Percentiles rank a stretch among this genome's conserved stretches.
Conservation (phyloP, 2,329 filamentous ascomycete genomes). For the Colletotrichum truncatum region DNA sequence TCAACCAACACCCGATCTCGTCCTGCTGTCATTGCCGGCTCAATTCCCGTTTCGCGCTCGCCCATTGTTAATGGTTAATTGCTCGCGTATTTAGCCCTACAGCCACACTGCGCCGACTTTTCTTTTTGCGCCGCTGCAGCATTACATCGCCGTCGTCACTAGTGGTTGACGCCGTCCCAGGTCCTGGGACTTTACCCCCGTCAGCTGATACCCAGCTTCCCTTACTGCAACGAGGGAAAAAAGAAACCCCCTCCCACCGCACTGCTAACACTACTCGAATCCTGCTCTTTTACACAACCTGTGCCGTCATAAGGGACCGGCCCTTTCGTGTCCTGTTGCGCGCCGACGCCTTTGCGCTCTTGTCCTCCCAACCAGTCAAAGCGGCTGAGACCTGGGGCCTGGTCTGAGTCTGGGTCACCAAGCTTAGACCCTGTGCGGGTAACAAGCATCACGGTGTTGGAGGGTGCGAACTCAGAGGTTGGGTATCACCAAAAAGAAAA, state of each 20-base stretch:
- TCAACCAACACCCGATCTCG: slow-evolving; percentile 15
- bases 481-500: slow-evolving; percentile 28
- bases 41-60: slow-evolving; percentile 9
- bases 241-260: slow-evolving; percentile 1
- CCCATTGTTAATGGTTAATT: slow-evolving; percentile 1
- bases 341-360: slow-evolving; percentile 17
- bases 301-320: slow-evolving; percentile 7
- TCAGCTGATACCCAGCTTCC: slow-evolving; percentile 28
- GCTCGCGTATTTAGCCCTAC: neutral
- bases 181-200: slow-evolving; percentile 4
- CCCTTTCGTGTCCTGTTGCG: neutral
- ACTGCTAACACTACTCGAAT: neutral
- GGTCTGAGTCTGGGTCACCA: slow-evolving; percentile 26
- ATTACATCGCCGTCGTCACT: neutral
- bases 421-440: slow-evolving; percentile 19
- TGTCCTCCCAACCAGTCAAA: slow-evolving; percentile 19
- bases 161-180: slow-evolving; percentile 6
- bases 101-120: neutral
- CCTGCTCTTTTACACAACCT: neutral
- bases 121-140: neutral
- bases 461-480: slow-evolving; percentile 25
- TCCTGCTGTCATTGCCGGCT: slow-evolving; percentile 2
- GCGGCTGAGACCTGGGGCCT: slow-evolving; percentile 22
- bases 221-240: neutral
- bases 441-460: slow-evolving; percentile 17